These are phyloP conservation scores for Globisporangium sylvaticum DNA, from an alignment of 352 stramenopile species.

Conservation along the genomic window DNA sequence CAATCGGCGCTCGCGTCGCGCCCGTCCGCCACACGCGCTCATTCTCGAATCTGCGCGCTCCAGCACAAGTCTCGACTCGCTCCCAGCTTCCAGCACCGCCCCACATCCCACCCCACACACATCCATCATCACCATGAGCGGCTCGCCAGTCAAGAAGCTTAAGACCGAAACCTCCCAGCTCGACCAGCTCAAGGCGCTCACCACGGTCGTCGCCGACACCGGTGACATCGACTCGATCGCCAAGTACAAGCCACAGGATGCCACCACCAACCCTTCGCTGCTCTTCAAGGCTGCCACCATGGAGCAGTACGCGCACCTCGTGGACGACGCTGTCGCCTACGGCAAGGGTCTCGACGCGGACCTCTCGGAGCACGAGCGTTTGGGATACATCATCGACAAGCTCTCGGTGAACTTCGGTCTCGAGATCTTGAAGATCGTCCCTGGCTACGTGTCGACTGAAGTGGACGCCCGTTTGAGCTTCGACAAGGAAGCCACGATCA, in stretches of 20 bases:
- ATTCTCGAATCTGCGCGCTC: slow-evolving; percentile 71
- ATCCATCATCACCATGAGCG: slow-evolving; percentile 30
- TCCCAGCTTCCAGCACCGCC: not conserved
- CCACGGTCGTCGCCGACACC: slow-evolving; percentile 97
- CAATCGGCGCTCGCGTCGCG: slow-evolving; percentile 7
- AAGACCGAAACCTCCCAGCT: slow-evolving; percentile 74
- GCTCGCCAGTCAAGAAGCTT: slow-evolving; percentile 72
- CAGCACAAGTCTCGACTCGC: slow-evolving; percentile 27
- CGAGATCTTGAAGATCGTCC: slow-evolving; percentile 96
- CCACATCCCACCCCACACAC: not conserved
- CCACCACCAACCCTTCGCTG: slow-evolving; percentile 98
- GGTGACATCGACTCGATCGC: slow-evolving; percentile 92
- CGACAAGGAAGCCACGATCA: slow-evolving; percentile 92
- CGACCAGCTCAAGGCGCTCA: slow-evolving; percentile 96
- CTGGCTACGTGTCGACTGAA: slow-evolving; percentile 98
- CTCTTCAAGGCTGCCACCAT: slow-evolving; percentile 97
- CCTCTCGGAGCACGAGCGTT: slow-evolving; percentile 77
- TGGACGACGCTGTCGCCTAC: slow-evolving; percentile 95
- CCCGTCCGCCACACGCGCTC: slow-evolving; percentile 19
- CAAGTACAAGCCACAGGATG: slow-evolving; percentile 94
- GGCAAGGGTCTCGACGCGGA: slow-evolving; percentile 69
- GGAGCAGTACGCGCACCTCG: slow-evolving; percentile 93
- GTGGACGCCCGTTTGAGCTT: slow-evolving; percentile 97
- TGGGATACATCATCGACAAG: slow-evolving; percentile 96
- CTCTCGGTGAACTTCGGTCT: slow-evolving; percentile 97